These are phyloP conservation scores for Lactarius psammicola DNA, from an alignment of 768 basidiomycete species.

Conservation along the genomic window DNA sequence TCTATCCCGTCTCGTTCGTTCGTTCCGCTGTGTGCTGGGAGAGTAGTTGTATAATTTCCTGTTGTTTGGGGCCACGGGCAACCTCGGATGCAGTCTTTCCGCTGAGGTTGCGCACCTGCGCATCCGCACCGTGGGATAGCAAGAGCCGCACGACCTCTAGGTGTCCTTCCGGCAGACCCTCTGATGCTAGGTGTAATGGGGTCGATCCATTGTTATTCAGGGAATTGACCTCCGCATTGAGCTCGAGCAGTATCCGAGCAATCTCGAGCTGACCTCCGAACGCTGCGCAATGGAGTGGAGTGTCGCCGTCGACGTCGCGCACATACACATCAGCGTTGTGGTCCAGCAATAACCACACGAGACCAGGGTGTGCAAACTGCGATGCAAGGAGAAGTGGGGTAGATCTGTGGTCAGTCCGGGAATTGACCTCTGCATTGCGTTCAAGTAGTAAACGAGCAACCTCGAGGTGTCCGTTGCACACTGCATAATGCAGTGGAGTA, in stretches of 20 bases:
- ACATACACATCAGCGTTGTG: not conserved
- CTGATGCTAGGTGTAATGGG: not conserved
- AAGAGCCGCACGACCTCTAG: not conserved
- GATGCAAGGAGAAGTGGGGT: not conserved
- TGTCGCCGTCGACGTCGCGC: not conserved
- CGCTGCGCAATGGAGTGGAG: not conserved
- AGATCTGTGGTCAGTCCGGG: not conserved
- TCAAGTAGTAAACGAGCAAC: not conserved
- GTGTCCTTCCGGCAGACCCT: not conserved
- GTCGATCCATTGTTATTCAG: not conserved
- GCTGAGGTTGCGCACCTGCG: not conserved
- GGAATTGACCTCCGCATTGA: not conserved
- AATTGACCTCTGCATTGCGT: not conserved
- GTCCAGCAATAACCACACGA: not conserved
- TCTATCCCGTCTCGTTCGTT: no score
- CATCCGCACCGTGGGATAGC: not conserved
- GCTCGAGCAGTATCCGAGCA: not conserved
- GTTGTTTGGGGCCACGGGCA: no score
- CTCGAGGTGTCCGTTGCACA: not conserved
- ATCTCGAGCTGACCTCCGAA: not conserved
- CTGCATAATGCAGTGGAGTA: not conserved
- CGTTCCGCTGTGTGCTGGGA: no score
- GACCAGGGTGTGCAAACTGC: not conserved
- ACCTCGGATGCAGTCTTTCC: not conserved
- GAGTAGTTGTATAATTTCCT: no score